A percentile compares a stretch with the other conserved stretches of the same genome.
Conservation (phyloP, 208 protist genomes). For the Trichomonas gallinae region DNA sequence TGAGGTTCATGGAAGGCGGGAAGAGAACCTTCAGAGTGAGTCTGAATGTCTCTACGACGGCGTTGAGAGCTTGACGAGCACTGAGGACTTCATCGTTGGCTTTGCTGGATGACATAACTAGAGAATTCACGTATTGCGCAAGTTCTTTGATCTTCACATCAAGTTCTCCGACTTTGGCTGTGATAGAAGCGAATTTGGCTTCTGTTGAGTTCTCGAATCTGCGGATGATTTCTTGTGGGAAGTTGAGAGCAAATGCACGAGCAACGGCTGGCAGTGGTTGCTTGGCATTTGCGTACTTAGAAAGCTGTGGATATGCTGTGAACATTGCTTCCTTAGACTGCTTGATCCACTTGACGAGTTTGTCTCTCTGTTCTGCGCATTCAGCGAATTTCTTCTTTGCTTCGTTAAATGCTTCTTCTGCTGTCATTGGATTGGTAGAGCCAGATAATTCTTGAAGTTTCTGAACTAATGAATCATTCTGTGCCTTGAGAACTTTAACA, state of each 20-base stretch:
- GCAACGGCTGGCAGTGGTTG: not conserved
- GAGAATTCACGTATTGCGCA: not conserved
- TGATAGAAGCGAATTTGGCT: not conserved
- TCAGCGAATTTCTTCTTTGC: not conserved
- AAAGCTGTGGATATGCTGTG: not conserved
- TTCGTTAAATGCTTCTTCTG: not conserved
- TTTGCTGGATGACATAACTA: not conserved
- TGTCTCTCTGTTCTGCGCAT: not conserved
- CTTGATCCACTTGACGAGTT: not conserved
- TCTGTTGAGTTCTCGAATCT: not conserved
- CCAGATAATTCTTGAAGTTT: not conserved
- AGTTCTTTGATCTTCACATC: not conserved
- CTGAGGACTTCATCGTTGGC: not conserved
- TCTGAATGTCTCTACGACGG: not conserved
- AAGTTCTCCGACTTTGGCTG: not conserved
- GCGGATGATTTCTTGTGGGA: not conserved
- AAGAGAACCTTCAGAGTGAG: not conserved
- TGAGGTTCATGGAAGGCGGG: not conserved
- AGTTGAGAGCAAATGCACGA: not conserved
- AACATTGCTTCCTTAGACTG: not conserved
- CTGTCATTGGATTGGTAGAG: not conserved
- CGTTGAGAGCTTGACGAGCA: not conserved
- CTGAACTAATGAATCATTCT: not conserved
- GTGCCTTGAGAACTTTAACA: not conserved
- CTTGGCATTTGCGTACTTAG: not conserved